Conservation (phyloP, 805 yeast species). For the Huiozyma sinensis region DNA sequence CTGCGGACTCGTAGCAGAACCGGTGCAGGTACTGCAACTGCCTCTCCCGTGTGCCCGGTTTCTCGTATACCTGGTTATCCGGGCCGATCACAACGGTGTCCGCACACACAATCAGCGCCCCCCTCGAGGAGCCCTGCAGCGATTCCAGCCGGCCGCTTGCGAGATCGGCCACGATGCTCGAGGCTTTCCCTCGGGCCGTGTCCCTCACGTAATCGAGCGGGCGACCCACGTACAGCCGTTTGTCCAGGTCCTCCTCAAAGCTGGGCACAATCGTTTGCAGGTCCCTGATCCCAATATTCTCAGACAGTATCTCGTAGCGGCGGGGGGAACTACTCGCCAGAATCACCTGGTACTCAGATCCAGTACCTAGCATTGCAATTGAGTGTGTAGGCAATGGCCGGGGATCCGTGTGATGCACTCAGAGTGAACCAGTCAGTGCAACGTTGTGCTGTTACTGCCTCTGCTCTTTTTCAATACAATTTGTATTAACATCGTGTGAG, state of each 20-base stretch:
- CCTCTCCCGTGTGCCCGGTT: conserved; percentile 51
- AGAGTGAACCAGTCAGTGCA: conserved; percentile 20
- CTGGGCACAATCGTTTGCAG: conserved; percentile 46
- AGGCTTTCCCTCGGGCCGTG: conserved; percentile 62
- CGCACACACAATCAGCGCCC: conserved; percentile 44
- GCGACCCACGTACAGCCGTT: conserved; percentile 24
- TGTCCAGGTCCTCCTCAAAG: conserved; percentile 69
- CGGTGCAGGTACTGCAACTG: conserved; percentile 40
- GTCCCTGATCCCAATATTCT: conserved; percentile 39
- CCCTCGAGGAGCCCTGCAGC: conserved; percentile 1
- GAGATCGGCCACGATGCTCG: conserved; percentile 44
- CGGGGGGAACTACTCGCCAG: conserved; percentile 84
- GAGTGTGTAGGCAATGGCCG: background rate
- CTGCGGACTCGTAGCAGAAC: conserved; percentile 34
- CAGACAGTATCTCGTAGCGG: conserved; percentile 56
- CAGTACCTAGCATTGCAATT: background rate
- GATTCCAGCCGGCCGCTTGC: background rate
- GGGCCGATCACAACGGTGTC: conserved; percentile 65
- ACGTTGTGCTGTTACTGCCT: conserved; percentile 18
- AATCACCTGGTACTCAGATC: conserved; percentile 30
- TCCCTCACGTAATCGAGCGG: conserved; percentile 44
- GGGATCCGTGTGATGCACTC: background rate
- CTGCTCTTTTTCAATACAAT: background rate
- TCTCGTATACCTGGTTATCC: conserved; percentile 58
- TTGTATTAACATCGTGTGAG: conserved; percentile 1